phyloP scores from a whole-genome alignment of 805 yeast species.

The Kodamaea kaohsiungensis region DNA sequence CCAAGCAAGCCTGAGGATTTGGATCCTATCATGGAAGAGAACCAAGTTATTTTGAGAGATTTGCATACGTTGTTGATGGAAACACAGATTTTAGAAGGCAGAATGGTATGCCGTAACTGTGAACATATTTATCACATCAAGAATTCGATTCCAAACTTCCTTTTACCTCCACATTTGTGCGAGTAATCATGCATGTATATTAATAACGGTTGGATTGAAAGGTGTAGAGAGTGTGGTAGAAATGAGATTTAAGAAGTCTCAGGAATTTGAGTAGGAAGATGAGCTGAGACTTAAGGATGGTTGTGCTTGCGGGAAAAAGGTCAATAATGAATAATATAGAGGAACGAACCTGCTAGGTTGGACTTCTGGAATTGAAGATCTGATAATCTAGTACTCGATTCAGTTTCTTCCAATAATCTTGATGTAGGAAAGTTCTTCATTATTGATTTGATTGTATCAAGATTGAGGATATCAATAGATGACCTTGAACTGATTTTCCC shows the following conservation, averaged over 20 bases:
- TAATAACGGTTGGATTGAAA: not conserved
- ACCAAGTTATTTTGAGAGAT: slow-evolving; percentile 61
- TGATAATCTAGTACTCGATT: too few relatives aligned
- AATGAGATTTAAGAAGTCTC: not conserved
- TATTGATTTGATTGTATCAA: too few relatives aligned
- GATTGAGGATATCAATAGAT: too few relatives aligned
- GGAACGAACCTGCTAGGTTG: too few relatives aligned
- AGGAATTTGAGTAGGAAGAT: too few relatives aligned
- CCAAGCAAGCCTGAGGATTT: slow-evolving; percentile 57
- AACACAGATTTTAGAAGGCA: slow-evolving; percentile 84
- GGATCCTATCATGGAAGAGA: slow-evolving; percentile 54
- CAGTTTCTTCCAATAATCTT: too few relatives aligned
- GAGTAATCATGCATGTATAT: not conserved
- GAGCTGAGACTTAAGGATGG: too few relatives aligned
- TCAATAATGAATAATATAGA: too few relatives aligned
- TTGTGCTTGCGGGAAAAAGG: too few relatives aligned
- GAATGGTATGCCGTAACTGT: slow-evolving; percentile 86
- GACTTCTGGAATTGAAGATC: too few relatives aligned
- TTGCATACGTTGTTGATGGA: slow-evolving; percentile 79
- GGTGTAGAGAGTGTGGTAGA: not conserved
- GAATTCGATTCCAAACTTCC: slow-evolving; percentile 90
- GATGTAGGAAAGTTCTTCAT: too few relatives aligned
- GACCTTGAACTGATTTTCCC: too few relatives aligned
- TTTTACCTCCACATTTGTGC: slow-evolving; percentile 85
- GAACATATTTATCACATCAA: slow-evolving; percentile 86